Base-by-base conservation (phyloP, 768 basidiomycete genomes). In the Calocybe indica region DNA sequence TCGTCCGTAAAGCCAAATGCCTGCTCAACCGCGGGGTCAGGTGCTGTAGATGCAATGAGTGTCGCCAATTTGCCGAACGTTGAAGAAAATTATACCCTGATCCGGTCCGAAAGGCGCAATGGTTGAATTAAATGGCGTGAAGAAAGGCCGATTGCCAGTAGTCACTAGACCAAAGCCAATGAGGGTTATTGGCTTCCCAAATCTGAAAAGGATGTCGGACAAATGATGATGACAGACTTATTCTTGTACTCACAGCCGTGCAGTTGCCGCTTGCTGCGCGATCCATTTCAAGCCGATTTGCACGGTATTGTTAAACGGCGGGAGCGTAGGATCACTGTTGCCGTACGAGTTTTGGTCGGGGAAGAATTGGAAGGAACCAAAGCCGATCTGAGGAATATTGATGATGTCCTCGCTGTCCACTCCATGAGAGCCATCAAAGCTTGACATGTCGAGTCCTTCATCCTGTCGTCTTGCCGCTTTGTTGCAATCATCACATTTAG, bases 321-420 rank as follows among this genome's bases (percentile, higher is more conserved):
- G 63, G 43, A 79, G 60, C 50, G 65, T 70, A 11, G 78, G 73
- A 58, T 82, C 79, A 29, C 60, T 55, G 15, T 69, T 48, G 31
- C 65, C 75, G 53, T 83, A 85, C 33, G 62, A 58, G 51, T 78
- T 72, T 58, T 86, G 85, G 55, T 86, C 82, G 13, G 85, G 84
- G 73, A 85, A 85, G 22, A 84, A 53, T 48, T 78, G 80, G 71
- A 83, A 83, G 12, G 78, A 69, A 31, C 71, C 65, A 53, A 82
- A 83, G 5, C 73, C 75, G 50, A 86, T 77, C 8, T 74, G 35
- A 0, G 78, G 78, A 48, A 81, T 80, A 52, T 63, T 76, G 47
- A 72, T 51, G 43, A 86, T 80, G 50, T 85, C 84, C 54, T 82
- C 76, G 46, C 75, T 78, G 58, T 87, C 84, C 14, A 85, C 80